phyloP scores from a whole-genome alignment of 176 grass and related monocot species.

The Pharus latifolius region DNA sequence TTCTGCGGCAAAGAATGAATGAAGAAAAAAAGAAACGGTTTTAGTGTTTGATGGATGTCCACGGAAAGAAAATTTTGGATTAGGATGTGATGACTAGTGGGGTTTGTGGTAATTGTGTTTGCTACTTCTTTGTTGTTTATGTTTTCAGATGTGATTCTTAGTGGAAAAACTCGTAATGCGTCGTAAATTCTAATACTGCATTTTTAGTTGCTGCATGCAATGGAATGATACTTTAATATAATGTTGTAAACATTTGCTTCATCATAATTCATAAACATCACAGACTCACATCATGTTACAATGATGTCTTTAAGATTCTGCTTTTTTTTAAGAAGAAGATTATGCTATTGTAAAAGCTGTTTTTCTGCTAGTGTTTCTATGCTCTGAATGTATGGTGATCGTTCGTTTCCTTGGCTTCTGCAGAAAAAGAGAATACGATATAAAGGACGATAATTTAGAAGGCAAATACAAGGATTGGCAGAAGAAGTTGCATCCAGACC shows the following conservation, averaged over 20 bases:
- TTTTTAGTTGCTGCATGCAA: not conserved
- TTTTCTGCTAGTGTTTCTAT: not conserved
- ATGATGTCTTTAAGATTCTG: not conserved
- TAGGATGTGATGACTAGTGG: not conserved
- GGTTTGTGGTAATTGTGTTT: not conserved
- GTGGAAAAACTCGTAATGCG: too few relatives aligned
- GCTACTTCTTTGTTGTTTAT: too few relatives aligned
- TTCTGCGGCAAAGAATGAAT: not conserved
- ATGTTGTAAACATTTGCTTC: not conserved
- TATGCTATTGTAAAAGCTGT: not conserved
- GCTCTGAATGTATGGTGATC: not conserved
- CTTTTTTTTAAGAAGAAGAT: too few relatives aligned
- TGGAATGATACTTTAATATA: not conserved
- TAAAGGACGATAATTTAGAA: constrained; percentile 56
- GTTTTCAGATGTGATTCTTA: too few relatives aligned
- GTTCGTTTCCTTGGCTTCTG: constrained; percentile 12
- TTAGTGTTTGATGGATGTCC: not conserved
- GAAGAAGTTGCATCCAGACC: constrained; percentile 92
- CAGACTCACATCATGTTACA: not conserved
- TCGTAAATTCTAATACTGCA: not conserved
- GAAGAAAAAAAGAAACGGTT: not conserved
- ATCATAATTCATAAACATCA: not conserved
- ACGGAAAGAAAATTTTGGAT: not conserved
- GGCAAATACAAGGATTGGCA: constrained; percentile 92
- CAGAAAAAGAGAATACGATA: constrained; percentile 47